Evolutionary conservation across 2,329 filamentous ascomycete genomes (phyloP).

Genomic region (Botryosphaeria dothidea): DNA sequence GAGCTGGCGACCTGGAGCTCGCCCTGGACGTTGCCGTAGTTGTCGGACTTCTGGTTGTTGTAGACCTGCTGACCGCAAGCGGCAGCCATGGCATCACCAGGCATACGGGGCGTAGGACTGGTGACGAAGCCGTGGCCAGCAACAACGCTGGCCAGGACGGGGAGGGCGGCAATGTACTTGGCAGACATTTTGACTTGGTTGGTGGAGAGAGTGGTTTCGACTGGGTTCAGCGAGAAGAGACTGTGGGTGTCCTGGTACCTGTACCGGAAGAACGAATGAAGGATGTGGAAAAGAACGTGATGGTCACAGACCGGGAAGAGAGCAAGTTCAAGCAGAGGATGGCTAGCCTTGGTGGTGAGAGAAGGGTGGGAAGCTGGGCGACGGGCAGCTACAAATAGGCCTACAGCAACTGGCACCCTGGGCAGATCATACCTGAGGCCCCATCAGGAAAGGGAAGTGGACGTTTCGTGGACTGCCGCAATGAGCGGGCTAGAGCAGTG

Average conservation of each 20-base stretch:
- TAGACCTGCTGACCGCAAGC: conserved; percentile 58
- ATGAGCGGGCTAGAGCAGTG: not conserved
- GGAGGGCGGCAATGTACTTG: conserved; percentile 43
- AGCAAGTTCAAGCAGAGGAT: conserved; percentile 9
- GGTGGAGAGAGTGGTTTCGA: conserved; percentile 16
- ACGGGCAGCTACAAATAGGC: conserved; percentile 10
- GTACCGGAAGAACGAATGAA: conserved; percentile 33
- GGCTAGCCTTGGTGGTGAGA: conserved; percentile 19
- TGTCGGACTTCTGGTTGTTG: conserved; percentile 55
- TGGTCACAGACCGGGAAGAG: conserved; percentile 20
- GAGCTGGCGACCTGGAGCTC: conserved; percentile 51
- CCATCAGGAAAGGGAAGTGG: not conserved
- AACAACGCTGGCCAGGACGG: conserved; percentile 48
- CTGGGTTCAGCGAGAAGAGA: conserved; percentile 23
- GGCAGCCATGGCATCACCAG: conserved; percentile 52
- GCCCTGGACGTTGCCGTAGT: conserved; percentile 60
- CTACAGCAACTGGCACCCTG: not conserved
- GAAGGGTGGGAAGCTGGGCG: not conserved
- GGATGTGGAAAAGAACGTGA: conserved; percentile 36
- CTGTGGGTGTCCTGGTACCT: conserved; percentile 22
- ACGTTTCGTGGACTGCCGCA: conserved; percentile 8
- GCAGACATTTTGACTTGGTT: conserved; percentile 36
- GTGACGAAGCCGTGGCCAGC: conserved; percentile 57
- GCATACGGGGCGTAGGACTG: conserved; percentile 50
- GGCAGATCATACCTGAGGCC: not conserved